Evolutionary conservation across 2,329 filamentous ascomycete species (phyloP).

Genomic region (Neobulgaria alba): DNA sequence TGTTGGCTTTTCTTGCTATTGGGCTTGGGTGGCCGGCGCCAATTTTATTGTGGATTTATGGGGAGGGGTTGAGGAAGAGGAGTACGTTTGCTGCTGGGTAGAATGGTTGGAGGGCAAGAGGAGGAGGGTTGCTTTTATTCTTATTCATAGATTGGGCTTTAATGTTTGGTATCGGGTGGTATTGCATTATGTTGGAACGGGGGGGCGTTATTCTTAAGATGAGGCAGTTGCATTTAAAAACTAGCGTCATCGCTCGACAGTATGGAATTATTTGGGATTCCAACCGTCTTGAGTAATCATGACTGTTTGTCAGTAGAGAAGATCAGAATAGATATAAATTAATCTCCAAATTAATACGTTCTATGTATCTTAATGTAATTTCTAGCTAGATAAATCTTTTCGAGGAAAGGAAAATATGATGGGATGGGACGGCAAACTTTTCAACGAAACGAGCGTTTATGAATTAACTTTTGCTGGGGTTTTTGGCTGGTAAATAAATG

Average conservation of each 20-base stretch:
- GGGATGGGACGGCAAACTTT: too few relatives aligned
- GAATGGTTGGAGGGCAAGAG: not conserved
- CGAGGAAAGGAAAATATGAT: too few relatives aligned
- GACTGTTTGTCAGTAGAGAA: too few relatives aligned
- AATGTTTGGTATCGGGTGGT: not conserved
- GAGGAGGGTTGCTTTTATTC: not conserved
- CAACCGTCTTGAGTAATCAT: too few relatives aligned
- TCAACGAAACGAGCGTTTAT: too few relatives aligned
- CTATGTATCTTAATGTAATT: too few relatives aligned
- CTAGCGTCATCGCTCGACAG: not conserved
- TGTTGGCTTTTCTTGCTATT: constrained; percentile 41
- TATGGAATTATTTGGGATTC: not conserved
- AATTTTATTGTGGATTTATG: constrained; percentile 35
- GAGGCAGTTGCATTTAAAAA: too few relatives aligned
- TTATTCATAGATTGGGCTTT: not conserved
- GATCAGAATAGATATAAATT: too few relatives aligned
- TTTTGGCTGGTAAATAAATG: too few relatives aligned
- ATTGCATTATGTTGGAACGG: not conserved
- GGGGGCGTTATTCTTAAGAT: not conserved
- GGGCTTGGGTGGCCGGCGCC: constrained; percentile 42
- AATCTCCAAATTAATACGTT: too few relatives aligned
- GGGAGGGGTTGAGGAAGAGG: constrained; percentile 30
- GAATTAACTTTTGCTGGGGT: not conserved
- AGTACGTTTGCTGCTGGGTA: constrained; percentile 34
- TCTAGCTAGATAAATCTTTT: too few relatives aligned